Evolutionary conservation across 2,329 filamentous ascomycete genomes (phyloP).

Genomic region (Alternaria sp.): DNA sequence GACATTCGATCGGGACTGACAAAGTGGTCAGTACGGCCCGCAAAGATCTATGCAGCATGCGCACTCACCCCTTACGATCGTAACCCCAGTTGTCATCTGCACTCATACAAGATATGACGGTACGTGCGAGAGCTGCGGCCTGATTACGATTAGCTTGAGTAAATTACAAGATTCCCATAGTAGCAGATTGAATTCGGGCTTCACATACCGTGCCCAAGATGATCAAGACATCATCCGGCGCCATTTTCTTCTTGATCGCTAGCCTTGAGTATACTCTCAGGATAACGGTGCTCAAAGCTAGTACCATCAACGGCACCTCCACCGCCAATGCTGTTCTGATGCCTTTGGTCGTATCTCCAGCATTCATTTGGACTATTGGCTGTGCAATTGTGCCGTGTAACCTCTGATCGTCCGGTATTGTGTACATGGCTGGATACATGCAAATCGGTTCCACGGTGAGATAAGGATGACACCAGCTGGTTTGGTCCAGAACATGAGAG

Average conservation of each 20-base stretch:
- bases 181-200: not conserved
- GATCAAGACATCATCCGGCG: slow-evolving; percentile 32
- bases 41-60: not conserved
- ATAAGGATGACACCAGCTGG: not conserved
- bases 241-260: slow-evolving; percentile 30
- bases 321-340: slow-evolving; percentile 26
- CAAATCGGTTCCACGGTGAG: not conserved
- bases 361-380: slow-evolving; percentile 3
- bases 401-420: not conserved
- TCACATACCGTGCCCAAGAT: slow-evolving; percentile 25
- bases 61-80: slow-evolving; percentile 30
- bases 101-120: slow-evolving; percentile 36
- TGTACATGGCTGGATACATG: slow-evolving; percentile 5
- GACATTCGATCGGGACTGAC: slow-evolving; percentile 22
- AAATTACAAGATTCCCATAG: not conserved
- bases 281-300: slow-evolving; percentile 30
- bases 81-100: slow-evolving; percentile 32
- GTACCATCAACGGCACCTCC: slow-evolving; percentile 34
- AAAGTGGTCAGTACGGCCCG: not conserved
- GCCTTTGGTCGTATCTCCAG: slow-evolving; percentile 9
- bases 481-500: not conserved
- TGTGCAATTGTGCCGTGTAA: not conserved
- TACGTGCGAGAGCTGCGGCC: slow-evolving; percentile 29
- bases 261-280: slow-evolving; percentile 32
- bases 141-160: slow-evolving; percentile 12